Percentiles rank a stretch among this genome's conserved stretches.
These are phyloP conservation scores for Acorus gramineus DNA, from an alignment of 106 monocot genomes.

Conservation along the genomic window DNA sequence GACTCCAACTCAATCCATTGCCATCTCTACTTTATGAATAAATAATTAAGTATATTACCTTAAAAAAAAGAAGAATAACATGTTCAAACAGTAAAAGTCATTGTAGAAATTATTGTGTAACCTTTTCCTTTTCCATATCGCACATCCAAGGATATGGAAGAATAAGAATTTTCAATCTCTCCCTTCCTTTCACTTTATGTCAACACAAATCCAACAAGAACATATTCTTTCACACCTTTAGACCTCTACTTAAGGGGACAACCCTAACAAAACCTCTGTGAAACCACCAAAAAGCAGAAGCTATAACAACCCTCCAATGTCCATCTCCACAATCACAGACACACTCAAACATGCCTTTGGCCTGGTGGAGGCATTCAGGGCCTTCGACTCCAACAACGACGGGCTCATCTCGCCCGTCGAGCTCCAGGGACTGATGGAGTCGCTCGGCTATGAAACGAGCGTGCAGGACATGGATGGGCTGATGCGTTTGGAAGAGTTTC, in stretches of 20 bases:
- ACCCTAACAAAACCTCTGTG: background rate
- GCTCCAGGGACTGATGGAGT: conserved; percentile 33
- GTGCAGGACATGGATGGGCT: conserved; percentile 18
- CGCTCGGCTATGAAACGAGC: conserved; percentile 24
- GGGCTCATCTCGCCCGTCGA: conserved; percentile 32
- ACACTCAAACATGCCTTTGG: conserved; percentile 24
- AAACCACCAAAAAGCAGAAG: background rate
- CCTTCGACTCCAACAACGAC: conserved; percentile 50
- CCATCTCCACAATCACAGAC: conserved; percentile 18
- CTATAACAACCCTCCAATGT: conserved; percentile 7
- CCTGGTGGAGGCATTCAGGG: conserved; percentile 40
- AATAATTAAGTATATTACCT: too few species aligned
- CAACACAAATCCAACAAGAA: conserved; percentile 11
- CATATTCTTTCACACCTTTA: conserved; percentile 1
- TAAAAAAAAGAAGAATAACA: too few species aligned
- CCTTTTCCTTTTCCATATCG: too few species aligned
- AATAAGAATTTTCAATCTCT: too few species aligned
- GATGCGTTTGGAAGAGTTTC: conserved; percentile 7
- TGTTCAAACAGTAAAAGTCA: too few species aligned
- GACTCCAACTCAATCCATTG: too few species aligned
- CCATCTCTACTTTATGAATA: too few species aligned
- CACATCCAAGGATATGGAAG: too few species aligned
- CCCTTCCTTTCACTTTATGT: conserved; percentile 3
- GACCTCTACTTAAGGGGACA: background rate
- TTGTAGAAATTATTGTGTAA: too few species aligned